Conservation (phyloP, 805 yeast genomes). For the Wickerhamomyces rabaulensis region DNA sequence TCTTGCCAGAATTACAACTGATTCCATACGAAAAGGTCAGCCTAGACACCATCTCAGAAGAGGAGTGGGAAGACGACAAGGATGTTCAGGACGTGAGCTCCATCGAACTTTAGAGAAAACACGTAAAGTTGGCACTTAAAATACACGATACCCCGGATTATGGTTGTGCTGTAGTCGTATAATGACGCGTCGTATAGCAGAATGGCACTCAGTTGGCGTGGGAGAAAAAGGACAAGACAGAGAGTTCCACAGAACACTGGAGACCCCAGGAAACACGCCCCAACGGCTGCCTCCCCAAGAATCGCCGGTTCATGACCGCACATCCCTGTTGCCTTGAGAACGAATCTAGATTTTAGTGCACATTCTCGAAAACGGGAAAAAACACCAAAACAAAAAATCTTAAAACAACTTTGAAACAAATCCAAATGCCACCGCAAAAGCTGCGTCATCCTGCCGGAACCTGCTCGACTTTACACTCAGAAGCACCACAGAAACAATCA, state of each 20-base stretch:
- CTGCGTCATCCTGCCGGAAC: too few species aligned
- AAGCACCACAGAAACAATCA: not conserved
- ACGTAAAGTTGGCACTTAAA: not conserved
- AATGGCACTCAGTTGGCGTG: too few species aligned
- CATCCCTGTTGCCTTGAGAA: too few species aligned
- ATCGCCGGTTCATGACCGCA: too few species aligned
- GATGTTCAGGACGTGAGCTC: not conserved
- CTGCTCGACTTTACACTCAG: not conserved
- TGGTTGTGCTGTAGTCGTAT: too few species aligned
- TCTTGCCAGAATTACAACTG: constrained; percentile 40
- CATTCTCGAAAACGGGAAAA: not conserved
- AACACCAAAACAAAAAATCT: not conserved
- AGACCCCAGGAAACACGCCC: too few species aligned
- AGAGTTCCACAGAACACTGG: too few species aligned
- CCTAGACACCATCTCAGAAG: not conserved
- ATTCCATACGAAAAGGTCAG: not conserved
- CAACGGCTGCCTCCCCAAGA: too few species aligned
- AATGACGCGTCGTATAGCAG: too few species aligned
- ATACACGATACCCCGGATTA: not conserved
- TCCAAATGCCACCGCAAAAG: not conserved
- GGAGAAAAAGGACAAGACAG: too few species aligned
- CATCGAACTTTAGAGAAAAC: not conserved
- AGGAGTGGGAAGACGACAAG: not conserved
- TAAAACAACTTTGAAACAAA: not conserved
- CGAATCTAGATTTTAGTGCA: not conserved